Evolutionary conservation across 1,139 yeast species (phyloP).

Genomic region (Geotrichum restrictum): DNA sequence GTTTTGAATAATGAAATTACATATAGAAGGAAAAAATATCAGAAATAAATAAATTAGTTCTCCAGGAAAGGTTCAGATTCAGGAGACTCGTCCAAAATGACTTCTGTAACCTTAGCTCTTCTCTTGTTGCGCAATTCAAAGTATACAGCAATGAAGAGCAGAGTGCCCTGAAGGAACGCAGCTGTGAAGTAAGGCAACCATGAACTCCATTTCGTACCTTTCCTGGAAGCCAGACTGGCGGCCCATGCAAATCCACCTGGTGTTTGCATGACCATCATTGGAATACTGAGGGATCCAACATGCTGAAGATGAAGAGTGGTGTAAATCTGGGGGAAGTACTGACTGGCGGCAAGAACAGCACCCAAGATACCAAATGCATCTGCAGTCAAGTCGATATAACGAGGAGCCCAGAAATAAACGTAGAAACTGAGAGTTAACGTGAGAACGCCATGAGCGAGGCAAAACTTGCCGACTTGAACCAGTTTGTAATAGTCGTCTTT

Average conservation of each 20-base stretch:
- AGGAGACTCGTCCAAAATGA: not conserved
- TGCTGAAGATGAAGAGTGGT: constrained; percentile 68
- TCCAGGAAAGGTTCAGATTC: constrained; percentile 1
- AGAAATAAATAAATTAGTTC: not conserved
- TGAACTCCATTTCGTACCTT: constrained; percentile 81
- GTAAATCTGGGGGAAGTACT: constrained; percentile 75
- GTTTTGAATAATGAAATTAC: not conserved
- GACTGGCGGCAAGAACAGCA: constrained; percentile 53
- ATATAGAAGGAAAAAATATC: not conserved
- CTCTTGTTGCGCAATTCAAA: constrained; percentile 34
- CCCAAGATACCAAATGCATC: constrained; percentile 55
- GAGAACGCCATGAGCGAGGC: constrained; percentile 28
- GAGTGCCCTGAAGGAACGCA: constrained; percentile 58
- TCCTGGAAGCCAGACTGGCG: constrained; percentile 60
- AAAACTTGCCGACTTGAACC: constrained; percentile 26
- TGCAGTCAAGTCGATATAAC: constrained; percentile 22
- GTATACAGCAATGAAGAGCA: constrained; percentile 51
- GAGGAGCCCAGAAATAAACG: constrained; percentile 24
- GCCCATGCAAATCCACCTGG: constrained; percentile 88
- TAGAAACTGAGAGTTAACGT: constrained; percentile 29
- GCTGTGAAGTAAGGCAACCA: constrained; percentile 80
- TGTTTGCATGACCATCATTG: constrained; percentile 83
- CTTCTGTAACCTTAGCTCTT: constrained; percentile 2
- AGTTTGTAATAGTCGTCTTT: constrained; percentile 30
- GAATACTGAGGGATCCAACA: constrained; percentile 74